Base-by-base conservation (phyloP, 805 yeast species). In the Lipomyces yamanashiensis region DNA sequence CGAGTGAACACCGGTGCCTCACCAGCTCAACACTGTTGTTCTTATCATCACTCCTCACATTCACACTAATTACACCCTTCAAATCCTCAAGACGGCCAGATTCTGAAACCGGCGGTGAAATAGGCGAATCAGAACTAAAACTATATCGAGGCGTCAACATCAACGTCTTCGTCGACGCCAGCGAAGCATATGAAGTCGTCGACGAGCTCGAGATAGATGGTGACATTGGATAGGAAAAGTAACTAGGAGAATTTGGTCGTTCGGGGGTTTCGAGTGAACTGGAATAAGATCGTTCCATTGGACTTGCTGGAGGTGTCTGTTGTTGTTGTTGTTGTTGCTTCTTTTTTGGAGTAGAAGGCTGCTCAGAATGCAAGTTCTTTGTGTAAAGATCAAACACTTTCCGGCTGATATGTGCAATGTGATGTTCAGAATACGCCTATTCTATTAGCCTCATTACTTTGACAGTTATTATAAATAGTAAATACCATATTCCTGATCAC, bases 401-500 rank as follows among this genome's bases (percentile, higher is more conserved):
- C 19, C 57, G 37, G 48, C 40, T 53, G 48, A 53, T 53, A 49
- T 53, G 57, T 6, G 57, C 57, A 23, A 53, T 53, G 39, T 53
- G 57, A 15, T 53, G 57, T 15, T 53, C 57, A 15, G 57, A 53
- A 49, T 53, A 53, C 4, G 57, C 57, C 57, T 53, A 40, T 28
- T 17, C 12, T 34, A 19, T 39, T 15, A 17, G 41, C 5, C 8
- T 13, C n/a, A 10, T 19, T 40, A n/a, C n/a, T n/a, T n/a, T n/a
- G n/a, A n/a, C n/a, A n/a, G n/a, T n/a, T n/a, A n/a, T n/a, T n/a
- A n/a, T n/a, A n/a, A n/a, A n/a, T n/a, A n/a, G n/a, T n/a, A n/a
- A 39, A 40, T 12, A 53, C 57, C 57, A 53, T 53, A 53, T 53
- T 53, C 17, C 57, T 23, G 15, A 53, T 43, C 13, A 53, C 57